Evolutionary conservation across 371 early-diverging fungal species (phyloP).

Genomic region (Mucor lusitanicus): DNA sequence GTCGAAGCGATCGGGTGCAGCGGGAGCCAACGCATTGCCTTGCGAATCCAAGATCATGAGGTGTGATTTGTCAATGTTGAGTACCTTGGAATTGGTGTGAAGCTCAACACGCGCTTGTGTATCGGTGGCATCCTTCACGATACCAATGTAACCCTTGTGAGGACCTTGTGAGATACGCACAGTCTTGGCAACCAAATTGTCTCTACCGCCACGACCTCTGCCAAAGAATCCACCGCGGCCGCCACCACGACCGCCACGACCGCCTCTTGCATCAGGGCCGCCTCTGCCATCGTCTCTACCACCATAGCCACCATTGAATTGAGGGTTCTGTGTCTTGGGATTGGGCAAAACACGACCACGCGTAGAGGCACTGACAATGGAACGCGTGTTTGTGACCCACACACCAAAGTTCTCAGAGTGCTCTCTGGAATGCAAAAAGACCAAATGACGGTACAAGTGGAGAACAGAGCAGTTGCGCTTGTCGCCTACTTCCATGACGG

Average conservation of each 20-base stretch:
- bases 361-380: constrained; percentile 46
- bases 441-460: constrained; percentile 68
- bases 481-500: constrained; percentile 75
- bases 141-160: constrained; percentile 97
- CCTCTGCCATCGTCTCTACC: constrained; percentile 10
- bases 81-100: constrained; percentile 84
- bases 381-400: constrained; percentile 66
- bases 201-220: constrained; percentile 74
- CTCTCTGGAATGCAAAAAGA: constrained; percentile 72
- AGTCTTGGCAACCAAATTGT: constrained; percentile 85
- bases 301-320: constrained; percentile 5
- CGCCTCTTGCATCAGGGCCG: constrained; percentile 3
- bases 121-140: constrained; percentile 89
- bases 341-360: constrained; percentile 15
- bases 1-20: constrained; percentile 34
- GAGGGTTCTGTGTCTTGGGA: constrained; percentile 13
- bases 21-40: constrained; percentile 44
- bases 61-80: constrained; percentile 78
- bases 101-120: constrained; percentile 90
- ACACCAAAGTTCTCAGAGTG: constrained; percentile 65
- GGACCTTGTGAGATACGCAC: constrained; percentile 91
- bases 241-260: constrained; percentile 55
- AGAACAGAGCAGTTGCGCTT: constrained; percentile 65
- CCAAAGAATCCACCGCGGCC: constrained; percentile 70
- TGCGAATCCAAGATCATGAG: constrained; percentile 60